Evolutionary conservation across 2,329 filamentous ascomycete species (phyloP), one percentile per base, ranked within the genome.

Genomic region (Penicillium polonicum): DNA sequence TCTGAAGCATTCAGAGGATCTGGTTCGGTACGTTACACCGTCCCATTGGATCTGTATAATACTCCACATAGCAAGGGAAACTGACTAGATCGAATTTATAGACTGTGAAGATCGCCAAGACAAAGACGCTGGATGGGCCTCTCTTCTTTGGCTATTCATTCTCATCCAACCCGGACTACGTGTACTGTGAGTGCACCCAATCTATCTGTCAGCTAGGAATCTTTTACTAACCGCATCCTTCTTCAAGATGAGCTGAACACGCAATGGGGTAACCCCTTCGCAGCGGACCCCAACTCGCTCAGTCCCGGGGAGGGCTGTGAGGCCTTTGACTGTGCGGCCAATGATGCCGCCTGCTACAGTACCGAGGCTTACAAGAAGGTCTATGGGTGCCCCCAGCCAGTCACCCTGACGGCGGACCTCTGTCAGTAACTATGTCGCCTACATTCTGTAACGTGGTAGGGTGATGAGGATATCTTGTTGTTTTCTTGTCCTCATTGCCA

Each of bases 121-220:
- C 69, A 55, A 68, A 68, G 56, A 72, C 69, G 12, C 60, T 73
- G 39, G 39, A 57, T 48, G 59, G 29, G 13, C 68, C 70, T 58
- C 63, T 66, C 43, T 68, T 68, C 59, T 66, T 68, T 59, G 64
- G 64, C 52, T 68, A 68, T 57, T 68, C 65, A 8, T 65, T 68
- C 56, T 63, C 60, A 5, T 63, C 64, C 25, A 64, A 61, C 46
- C 65, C 65, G 5, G 58, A 66, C 63, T 66, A 66, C 36, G 64
- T 60, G 1, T 68, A 66, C 59, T 68, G 64, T 68, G 43, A 64
- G 65, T 62, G 13, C 21, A 58, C 10, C 41, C 2, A 54, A 54
- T 60, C 19, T 51, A 51, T 44, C 38, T 54, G 10, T 36, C 42
- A 33, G 38, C 45, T 33, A 51, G 23, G 17, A 45, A 55, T 49